Base-by-base conservation (phyloP, 1,284 basidiomycete genomes). In the Puccinia polysora region DNA sequence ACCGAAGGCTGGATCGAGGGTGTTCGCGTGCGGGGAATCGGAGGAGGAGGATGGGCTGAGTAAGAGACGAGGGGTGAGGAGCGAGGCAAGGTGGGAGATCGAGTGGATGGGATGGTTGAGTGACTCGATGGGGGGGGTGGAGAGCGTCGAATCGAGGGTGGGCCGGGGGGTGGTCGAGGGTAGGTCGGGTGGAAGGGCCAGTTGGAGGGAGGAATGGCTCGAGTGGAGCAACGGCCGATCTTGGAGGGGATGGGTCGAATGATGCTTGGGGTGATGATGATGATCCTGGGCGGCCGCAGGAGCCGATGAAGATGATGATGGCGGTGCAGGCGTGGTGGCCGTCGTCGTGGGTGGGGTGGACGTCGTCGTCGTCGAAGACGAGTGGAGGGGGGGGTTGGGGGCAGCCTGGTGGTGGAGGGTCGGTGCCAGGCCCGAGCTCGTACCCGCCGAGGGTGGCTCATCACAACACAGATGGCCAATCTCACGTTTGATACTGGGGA, bases 401-500 rank as follows among this genome's bases (percentile, higher is more conserved):
- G 18, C 18, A 34, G 7, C 55, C 14, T 28, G 6, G 36, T 55
- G 28, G n/a, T 49, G 47, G 36, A 68, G 23, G 23, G 36, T 58
- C 25, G 68, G 3, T 47, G 47, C 40, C 38, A 56, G 43, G 30
- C 30, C 40, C 20, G 43, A 52, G 25, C 32, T 25, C 38, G 53
- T 23, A 14, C 10, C 20, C 5, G 50, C 50, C 4, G 84, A 84
- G 73, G 88, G 85, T 65, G 85, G 85, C 78, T 92, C 90, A 80
- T 93, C 90, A 78, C 91, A 88, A 78, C 91, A 94, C 10, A 93
- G 83, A 81, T 93, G 89, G 0, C 90, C 89, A 75, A 93, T 94
- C 79, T 92, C 91, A 68, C 91, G 86, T 80, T 93, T 93, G 76
- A 93, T 90, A 77, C 91, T 93, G 77, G 45, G 50, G 20, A 20